Evolutionary conservation across 2,329 filamentous ascomycete species (phyloP).

Genomic region (Colletotrichum kahawae): DNA sequence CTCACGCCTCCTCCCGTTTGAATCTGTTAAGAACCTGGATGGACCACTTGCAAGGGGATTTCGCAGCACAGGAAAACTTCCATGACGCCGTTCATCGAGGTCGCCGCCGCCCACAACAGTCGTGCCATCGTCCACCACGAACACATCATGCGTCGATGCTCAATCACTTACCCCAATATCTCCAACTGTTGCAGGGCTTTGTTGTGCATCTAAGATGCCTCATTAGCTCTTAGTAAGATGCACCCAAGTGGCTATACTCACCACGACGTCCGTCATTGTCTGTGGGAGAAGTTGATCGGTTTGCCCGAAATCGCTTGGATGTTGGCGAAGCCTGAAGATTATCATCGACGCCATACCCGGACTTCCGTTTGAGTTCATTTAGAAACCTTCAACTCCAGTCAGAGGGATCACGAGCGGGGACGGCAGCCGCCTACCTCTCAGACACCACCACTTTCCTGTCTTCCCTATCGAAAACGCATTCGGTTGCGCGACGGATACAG

Average conservation of each 20-base stretch:
- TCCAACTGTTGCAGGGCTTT: background rate
- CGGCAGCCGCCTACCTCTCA: background rate
- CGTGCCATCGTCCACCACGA: background rate
- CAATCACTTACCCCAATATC: background rate
- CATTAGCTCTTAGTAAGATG: background rate
- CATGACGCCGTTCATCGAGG: background rate
- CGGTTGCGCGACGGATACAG: background rate
- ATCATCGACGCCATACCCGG: background rate
- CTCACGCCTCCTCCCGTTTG: background rate
- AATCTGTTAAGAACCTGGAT: slow-evolving; percentile 5
- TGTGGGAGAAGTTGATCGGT: background rate
- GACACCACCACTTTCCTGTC: slow-evolving; percentile 15
- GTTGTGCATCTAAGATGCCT: background rate
- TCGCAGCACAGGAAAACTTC: background rate
- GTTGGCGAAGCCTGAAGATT: background rate
- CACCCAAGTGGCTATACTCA: background rate
- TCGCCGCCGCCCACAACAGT: background rate
- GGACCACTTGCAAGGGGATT: slow-evolving; percentile 2
- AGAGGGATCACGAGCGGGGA: background rate
- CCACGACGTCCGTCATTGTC: background rate
- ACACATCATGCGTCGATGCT: background rate
- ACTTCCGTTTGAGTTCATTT: slow-evolving; percentile 7
- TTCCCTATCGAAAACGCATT: slow-evolving; percentile 14
- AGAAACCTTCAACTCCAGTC: background rate
- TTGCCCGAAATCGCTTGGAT: background rate